These are phyloP conservation scores for Trypanosoma lewisi DNA, from an alignment of 208 protist species.

Conservation along the genomic window DNA sequence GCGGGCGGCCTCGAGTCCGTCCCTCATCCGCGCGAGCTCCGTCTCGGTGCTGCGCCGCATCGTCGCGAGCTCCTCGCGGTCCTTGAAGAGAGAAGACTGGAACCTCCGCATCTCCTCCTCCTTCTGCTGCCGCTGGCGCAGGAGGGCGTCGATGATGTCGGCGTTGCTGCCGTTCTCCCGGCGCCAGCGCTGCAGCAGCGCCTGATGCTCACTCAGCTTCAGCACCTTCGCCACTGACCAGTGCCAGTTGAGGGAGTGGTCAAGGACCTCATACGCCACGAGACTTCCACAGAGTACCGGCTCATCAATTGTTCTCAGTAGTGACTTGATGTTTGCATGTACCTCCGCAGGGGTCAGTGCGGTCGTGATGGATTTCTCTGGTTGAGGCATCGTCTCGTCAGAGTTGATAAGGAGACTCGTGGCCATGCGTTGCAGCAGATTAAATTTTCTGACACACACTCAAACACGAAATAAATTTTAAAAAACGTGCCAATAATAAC, in stretches of 20 bases:
- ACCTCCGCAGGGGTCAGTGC: not conserved
- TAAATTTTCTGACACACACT: too few relatives aligned
- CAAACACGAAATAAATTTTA: too few relatives aligned
- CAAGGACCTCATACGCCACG: slow-evolving; percentile 59
- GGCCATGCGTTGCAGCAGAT: too few relatives aligned
- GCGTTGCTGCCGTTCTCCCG: slow-evolving; percentile 26
- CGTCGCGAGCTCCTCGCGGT: slow-evolving; percentile 39
- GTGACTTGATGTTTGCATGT: not conserved
- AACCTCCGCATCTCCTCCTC: slow-evolving; percentile 30
- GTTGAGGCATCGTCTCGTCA: too few relatives aligned
- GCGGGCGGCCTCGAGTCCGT: slow-evolving; percentile 22
- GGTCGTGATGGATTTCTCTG: too few relatives aligned
- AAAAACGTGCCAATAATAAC: too few relatives aligned
- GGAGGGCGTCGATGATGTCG: slow-evolving; percentile 32
- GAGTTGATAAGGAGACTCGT: too few relatives aligned
- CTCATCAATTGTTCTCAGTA: slow-evolving; percentile 22
- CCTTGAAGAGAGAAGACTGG: slow-evolving; percentile 25
- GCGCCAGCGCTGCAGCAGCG: slow-evolving; percentile 34
- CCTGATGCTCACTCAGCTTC: slow-evolving; percentile 27
- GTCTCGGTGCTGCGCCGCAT: slow-evolving; percentile 54
- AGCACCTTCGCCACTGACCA: slow-evolving; percentile 46
- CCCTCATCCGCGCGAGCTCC: slow-evolving; percentile 36
- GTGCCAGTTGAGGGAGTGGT: slow-evolving; percentile 29
- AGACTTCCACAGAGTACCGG: slow-evolving; percentile 31
- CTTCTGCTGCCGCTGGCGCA: slow-evolving; percentile 20